Conservation (phyloP, 768 basidiomycete species). For the Mycena latifolia region DNA sequence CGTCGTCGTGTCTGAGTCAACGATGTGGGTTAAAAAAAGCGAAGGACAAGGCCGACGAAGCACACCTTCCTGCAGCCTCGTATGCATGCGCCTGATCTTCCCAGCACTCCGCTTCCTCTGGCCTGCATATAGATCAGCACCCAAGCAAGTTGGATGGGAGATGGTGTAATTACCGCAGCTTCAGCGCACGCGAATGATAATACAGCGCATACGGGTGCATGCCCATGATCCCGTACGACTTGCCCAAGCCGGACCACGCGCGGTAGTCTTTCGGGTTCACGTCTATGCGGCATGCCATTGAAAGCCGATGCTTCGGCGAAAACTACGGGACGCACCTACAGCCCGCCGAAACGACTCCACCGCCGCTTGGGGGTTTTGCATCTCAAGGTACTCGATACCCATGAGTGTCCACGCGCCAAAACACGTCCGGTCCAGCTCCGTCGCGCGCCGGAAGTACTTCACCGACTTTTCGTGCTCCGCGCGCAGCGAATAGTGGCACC, state of each 20-base stretch:
- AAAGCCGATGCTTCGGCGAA: neutral
- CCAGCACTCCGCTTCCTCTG: conserved; percentile 85
- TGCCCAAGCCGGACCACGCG: conserved; percentile 88
- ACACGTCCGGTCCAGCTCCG: conserved; percentile 82
- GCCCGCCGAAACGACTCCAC: conserved; percentile 87
- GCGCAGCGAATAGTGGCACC: conserved; percentile 83
- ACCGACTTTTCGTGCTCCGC: conserved; percentile 85
- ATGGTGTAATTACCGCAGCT: conserved; percentile 67
- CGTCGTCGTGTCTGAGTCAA: conserved; percentile 17
- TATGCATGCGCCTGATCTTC: conserved; percentile 79
- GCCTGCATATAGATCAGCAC: conserved; percentile 52
- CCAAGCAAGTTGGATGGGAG: too few relatives aligned
- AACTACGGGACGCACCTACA: conserved; percentile 60
- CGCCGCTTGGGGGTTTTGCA: conserved; percentile 87
- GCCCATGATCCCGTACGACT: conserved; percentile 81
- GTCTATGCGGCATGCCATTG: conserved; percentile 52
- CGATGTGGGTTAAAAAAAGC: neutral
- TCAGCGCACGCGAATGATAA: conserved; percentile 51
- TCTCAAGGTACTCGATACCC: conserved; percentile 87
- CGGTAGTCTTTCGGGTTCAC: conserved; percentile 85
- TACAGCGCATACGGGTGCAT: conserved; percentile 85
- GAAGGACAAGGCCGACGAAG: neutral
- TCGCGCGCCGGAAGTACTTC: conserved; percentile 81
- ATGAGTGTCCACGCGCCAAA: conserved; percentile 87
- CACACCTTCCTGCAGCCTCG: conserved; percentile 72